phyloP scores from a whole-genome alignment of 176 grass and related monocot genomes.

The Areca catechu region DNA sequence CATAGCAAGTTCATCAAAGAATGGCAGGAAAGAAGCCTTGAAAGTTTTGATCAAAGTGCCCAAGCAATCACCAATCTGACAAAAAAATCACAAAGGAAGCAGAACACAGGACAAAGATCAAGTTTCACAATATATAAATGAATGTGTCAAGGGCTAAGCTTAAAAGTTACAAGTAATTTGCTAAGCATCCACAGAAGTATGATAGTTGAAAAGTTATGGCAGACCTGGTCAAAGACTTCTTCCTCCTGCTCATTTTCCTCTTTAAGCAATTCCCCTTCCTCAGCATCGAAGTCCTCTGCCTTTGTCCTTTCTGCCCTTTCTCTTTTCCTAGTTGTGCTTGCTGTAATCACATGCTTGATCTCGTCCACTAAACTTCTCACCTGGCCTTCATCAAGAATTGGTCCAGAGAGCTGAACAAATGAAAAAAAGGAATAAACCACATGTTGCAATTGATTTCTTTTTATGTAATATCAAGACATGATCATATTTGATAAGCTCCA shows the following conservation, averaged over 20 bases:
- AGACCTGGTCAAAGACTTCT: constrained; percentile 96
- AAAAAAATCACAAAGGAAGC: constrained; percentile 5
- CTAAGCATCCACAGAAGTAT: too few species aligned
- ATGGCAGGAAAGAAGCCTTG: constrained; percentile 73
- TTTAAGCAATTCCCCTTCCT: constrained; percentile 91
- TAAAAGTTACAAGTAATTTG: too few species aligned
- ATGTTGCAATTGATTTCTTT: too few species aligned
- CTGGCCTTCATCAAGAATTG: constrained; percentile 81
- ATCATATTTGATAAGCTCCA: too few species aligned
- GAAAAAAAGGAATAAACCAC: neutral
- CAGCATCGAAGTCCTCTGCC: constrained; percentile 97
- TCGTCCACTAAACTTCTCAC: constrained; percentile 82
- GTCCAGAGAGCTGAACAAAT: constrained; percentile 55
- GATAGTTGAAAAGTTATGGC: neutral
- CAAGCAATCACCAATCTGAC: constrained; percentile 87
- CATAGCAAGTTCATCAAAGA: constrained; percentile 95
- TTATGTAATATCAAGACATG: too few species aligned
- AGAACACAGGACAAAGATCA: constrained; percentile 10
- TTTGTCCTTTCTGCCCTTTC: constrained; percentile 80
- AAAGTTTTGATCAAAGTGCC: constrained; percentile 98
- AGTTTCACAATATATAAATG: constrained; percentile 10
- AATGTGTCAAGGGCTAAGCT: too few species aligned
- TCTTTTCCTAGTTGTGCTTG: constrained; percentile 83
- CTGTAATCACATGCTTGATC: constrained; percentile 96
- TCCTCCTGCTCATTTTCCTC: constrained; percentile 99